phyloP scores from a whole-genome alignment of 108 stramenopile species.

The Conticribra guillardii region DNA sequence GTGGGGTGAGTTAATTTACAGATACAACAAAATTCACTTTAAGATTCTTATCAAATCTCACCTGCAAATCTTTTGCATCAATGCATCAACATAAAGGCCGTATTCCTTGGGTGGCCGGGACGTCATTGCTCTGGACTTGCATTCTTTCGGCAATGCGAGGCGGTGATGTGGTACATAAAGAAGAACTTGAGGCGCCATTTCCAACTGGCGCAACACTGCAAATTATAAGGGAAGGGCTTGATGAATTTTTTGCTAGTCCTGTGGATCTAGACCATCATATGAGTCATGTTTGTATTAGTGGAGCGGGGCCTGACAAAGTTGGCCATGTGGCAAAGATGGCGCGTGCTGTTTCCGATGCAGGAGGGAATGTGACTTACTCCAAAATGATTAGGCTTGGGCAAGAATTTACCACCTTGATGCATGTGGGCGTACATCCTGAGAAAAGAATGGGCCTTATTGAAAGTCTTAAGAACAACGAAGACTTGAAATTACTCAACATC shows the following conservation, averaged over 20 bases:
- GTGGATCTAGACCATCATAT: slow-evolving; percentile 72
- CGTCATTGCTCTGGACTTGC: slow-evolving; percentile 83
- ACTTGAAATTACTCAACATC: slow-evolving; percentile 61
- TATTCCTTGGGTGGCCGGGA: slow-evolving; percentile 84
- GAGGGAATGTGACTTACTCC: slow-evolving; percentile 84
- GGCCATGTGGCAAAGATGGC: slow-evolving; percentile 79
- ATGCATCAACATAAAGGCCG: too few relatives aligned
- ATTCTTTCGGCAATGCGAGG: slow-evolving; percentile 89
- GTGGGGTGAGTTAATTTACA: slow-evolving; percentile 38
- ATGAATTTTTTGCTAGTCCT: slow-evolving; percentile 62
- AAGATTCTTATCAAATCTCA: background rate
- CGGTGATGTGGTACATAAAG: slow-evolving; percentile 71
- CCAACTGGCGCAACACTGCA: slow-evolving; percentile 69
- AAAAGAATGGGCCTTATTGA: slow-evolving; percentile 35
- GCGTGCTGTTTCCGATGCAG: slow-evolving; percentile 59
- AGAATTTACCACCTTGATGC: slow-evolving; percentile 86
- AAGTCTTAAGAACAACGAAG: slow-evolving; percentile 40
- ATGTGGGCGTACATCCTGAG: slow-evolving; percentile 75
- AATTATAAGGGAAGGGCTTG: slow-evolving; percentile 73
- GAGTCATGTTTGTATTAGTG: slow-evolving; percentile 74
- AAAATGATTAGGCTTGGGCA: slow-evolving; percentile 86
- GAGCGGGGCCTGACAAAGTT: slow-evolving; percentile 70
- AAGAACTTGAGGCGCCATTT: slow-evolving; percentile 77
- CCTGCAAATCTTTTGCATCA: too few relatives aligned
- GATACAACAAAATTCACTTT: background rate